Conservation (phyloP, 192 early-diverging fungal genomes). For the Umbelopsis vinacea region DNA sequence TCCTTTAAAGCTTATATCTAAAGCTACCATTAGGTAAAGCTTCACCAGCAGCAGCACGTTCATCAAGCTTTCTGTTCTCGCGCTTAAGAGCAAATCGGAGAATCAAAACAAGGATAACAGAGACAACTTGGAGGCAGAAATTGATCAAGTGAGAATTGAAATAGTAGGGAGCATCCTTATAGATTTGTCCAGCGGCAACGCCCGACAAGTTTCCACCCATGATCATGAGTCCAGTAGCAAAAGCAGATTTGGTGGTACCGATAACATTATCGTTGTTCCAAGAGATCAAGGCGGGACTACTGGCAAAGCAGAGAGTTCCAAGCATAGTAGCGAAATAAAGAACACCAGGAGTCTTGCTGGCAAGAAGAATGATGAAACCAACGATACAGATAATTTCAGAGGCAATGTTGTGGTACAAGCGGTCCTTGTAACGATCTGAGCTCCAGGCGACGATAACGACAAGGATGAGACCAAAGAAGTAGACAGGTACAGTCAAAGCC, state of each 20-base stretch:
- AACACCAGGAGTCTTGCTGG: constrained; percentile 3
- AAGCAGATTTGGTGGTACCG: constrained; percentile 16
- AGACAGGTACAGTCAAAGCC: constrained; percentile 36
- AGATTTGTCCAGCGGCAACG: constrained; percentile 15
- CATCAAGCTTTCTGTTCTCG: constrained; percentile 21
- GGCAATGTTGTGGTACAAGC: constrained; percentile 21
- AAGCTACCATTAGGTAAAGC: background rate
- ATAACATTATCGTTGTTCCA: constrained; percentile 24
- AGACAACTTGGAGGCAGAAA: constrained; percentile 21
- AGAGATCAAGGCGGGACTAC: constrained; percentile 1
- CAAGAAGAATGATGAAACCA: constrained; percentile 25
- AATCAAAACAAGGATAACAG: constrained; percentile 10
- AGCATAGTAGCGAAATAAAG: constrained; percentile 24
- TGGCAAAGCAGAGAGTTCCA: constrained; percentile 22
- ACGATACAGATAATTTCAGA: constrained; percentile 14
- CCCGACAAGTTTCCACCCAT: constrained; percentile 23
- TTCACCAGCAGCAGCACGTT: background rate
- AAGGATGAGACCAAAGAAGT: constrained; percentile 32
- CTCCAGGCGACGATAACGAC: constrained; percentile 30
- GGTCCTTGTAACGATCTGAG: constrained; percentile 28
- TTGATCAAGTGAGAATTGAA: constrained; percentile 20
- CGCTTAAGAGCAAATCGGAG: constrained; percentile 18
- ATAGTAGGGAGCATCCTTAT: constrained; percentile 26
- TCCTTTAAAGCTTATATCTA: constrained; percentile 26
- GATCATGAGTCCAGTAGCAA: constrained; percentile 16